Evolutionary conservation across 2,329 filamentous ascomycete species (phyloP).

Genomic region (Fusarium guadeloupense): DNA sequence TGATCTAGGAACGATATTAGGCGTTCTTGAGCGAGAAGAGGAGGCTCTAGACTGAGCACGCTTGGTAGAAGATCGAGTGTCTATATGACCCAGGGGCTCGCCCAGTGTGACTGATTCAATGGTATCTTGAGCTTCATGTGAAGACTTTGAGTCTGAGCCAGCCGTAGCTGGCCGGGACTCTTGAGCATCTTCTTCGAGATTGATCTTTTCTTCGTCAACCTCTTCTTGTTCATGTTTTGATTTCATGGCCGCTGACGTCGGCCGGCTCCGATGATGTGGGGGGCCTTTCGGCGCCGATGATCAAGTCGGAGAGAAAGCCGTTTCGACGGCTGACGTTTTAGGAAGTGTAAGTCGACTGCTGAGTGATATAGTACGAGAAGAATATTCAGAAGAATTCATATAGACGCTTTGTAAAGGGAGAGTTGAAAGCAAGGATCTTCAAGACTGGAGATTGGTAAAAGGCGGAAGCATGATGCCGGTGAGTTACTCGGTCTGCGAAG

Average conservation of each 20-base stretch:
- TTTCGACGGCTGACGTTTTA: not conserved
- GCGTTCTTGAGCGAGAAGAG: conserved; percentile 51
- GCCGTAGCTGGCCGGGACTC: conserved; percentile 21
- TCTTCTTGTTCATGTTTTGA: conserved; percentile 5
- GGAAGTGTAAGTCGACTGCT: not conserved
- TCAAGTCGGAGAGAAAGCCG: conserved; percentile 16
- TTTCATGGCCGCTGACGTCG: conserved; percentile 24
- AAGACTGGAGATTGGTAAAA: not conserved
- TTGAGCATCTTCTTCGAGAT: conserved; percentile 22
- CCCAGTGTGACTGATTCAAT: conserved; percentile 36
- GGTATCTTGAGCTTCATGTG: conserved; percentile 22
- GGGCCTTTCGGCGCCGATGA: conserved; percentile 16
- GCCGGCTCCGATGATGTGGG: conserved; percentile 38
- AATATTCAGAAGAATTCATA: not conserved
- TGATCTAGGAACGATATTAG: conserved; percentile 54
- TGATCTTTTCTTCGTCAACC: conserved; percentile 23
- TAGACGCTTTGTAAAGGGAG: not conserved
- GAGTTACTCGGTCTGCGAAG: not conserved
- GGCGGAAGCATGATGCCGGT: conserved; percentile 33
- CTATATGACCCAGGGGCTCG: conserved; percentile 38
- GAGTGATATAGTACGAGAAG: not conserved
- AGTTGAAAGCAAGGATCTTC: conserved; percentile 10
- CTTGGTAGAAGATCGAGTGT: conserved; percentile 30
- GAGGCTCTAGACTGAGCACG: conserved; percentile 49
- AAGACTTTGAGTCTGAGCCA: conserved; percentile 24